These are phyloP conservation scores for Trypethelium eluteriae DNA, from an alignment of 495 filamentous ascomycete species.

Conservation along the genomic window DNA sequence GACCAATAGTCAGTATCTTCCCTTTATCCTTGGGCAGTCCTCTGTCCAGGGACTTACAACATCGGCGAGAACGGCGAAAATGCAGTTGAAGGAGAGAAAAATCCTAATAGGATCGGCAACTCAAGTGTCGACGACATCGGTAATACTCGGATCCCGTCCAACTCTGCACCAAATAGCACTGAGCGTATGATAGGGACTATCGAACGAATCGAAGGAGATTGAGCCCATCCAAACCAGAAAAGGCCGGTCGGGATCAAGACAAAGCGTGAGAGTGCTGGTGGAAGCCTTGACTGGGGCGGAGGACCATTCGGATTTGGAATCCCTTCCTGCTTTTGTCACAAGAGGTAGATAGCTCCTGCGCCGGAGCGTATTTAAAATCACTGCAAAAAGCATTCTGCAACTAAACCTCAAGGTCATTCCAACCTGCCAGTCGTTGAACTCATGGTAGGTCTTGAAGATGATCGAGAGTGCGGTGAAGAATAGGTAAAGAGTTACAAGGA, in stretches of 20 bases:
- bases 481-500: conserved; percentile 83
- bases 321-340: conserved; percentile 58
- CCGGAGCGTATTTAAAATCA: conserved; percentile 66
- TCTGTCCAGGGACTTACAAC: conserved; percentile 23
- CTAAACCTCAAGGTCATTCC: conserved; percentile 37
- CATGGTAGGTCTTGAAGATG: conserved; percentile 64
- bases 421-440: conserved; percentile 58
- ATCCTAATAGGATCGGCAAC: conserved; percentile 42
- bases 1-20: neutral
- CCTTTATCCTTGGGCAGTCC: neutral
- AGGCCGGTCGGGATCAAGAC: conserved; percentile 63
- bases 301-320: conserved; percentile 39
- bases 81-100: conserved; percentile 64
- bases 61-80: conserved; percentile 89
- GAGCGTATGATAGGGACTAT: conserved; percentile 52
- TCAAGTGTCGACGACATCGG: conserved; percentile 26
- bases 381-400: conserved; percentile 43
- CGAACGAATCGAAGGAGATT: conserved; percentile 61
- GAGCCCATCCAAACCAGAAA: conserved; percentile 78
- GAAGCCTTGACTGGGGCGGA: conserved; percentile 30
- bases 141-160: conserved; percentile 52
- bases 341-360: conserved; percentile 54
- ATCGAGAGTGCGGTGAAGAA: conserved; percentile 72
- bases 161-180: conserved; percentile 24
- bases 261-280: conserved; percentile 32